Base-by-base conservation (phyloP, 2,329 filamentous ascomycete genomes). In the Fusarium sambucinum region DNA sequence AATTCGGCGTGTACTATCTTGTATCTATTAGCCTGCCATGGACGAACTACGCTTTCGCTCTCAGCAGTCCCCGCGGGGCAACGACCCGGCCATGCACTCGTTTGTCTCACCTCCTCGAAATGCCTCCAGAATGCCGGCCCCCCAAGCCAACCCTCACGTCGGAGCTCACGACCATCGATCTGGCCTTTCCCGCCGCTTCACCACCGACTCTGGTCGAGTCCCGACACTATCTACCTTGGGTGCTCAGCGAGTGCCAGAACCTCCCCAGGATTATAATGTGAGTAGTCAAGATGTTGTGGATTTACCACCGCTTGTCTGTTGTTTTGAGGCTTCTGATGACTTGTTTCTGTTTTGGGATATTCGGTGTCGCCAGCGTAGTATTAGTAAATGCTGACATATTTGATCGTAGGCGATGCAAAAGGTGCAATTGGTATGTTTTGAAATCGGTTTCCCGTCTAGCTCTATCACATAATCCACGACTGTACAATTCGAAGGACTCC, bases 111-210 rank as follows among this genome's bases (percentile, higher is more conserved):
- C 92, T 76, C 87, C 89, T 73, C 89, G 92, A 78, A 91, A 91
- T 79, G 86, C 87, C 76, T 85, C 83, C 76, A 88, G 89, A 76
- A 84, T 89, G 78, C 84, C 83, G 68, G 86, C 86, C 70, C 84
- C 86, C 69, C 80, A 84, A 58, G 79, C 68, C 57, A 68, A 83
- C 65, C 45, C 73, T 55, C 74, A 76, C 53, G 55, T 68, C 41
- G 58, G 84, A 63, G 78, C 86, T 68, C 86, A 88, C 79, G 93
- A 97, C 77, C 87, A 87, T 70, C 90, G 94, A 80, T 88, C 89
- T 68, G 90, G 89, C 73, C 85, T 98, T 77, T 93, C 94, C 80
- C 90, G 95, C 76, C 91, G 95, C 77, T 98, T 98, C 82, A 98
- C 95, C 68, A 96, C 94, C 59, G 96, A 97, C 82, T 90, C 92